Conservation (phyloP, 345 rosid species). For the Heritiera littoralis region DNA sequence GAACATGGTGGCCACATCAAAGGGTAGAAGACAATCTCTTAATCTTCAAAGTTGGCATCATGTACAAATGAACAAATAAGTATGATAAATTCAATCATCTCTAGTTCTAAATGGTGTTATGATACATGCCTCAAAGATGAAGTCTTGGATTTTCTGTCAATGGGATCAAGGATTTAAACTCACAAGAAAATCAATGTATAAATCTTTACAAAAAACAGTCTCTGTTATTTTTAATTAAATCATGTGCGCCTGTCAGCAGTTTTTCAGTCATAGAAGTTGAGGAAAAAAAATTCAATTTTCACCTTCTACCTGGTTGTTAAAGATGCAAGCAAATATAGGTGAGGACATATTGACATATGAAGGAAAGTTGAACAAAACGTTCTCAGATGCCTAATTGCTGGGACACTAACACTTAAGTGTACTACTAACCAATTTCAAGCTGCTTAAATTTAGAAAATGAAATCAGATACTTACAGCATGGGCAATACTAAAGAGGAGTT, state of each 20-base stretch:
- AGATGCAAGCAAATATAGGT: neutral
- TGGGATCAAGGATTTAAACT: neutral
- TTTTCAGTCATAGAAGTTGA: neutral
- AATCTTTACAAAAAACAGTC: neutral
- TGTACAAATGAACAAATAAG: neutral
- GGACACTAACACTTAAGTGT: neutral
- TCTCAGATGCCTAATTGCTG: neutral
- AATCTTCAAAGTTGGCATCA: neutral
- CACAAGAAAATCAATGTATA: conserved; percentile 3
- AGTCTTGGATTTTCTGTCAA: neutral
- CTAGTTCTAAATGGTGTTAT: neutral
- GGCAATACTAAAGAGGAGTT: conserved; percentile 65
- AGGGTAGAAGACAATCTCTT: neutral
- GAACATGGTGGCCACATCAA: too few relatives aligned
- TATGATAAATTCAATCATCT: neutral
- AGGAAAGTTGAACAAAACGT: neutral
- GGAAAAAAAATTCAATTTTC: too few relatives aligned
- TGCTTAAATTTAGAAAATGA: neutral
- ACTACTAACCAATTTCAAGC: neutral
- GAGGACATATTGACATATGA: neutral
- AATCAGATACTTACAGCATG: conserved; percentile 68
- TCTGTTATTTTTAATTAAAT: neutral
- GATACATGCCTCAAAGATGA: neutral
- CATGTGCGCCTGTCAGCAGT: too few relatives aligned
- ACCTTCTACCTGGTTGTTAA: too few relatives aligned